Evolutionary conservation across 2,329 filamentous ascomycete genomes (phyloP).

Genomic region (Tolypocladium album): DNA sequence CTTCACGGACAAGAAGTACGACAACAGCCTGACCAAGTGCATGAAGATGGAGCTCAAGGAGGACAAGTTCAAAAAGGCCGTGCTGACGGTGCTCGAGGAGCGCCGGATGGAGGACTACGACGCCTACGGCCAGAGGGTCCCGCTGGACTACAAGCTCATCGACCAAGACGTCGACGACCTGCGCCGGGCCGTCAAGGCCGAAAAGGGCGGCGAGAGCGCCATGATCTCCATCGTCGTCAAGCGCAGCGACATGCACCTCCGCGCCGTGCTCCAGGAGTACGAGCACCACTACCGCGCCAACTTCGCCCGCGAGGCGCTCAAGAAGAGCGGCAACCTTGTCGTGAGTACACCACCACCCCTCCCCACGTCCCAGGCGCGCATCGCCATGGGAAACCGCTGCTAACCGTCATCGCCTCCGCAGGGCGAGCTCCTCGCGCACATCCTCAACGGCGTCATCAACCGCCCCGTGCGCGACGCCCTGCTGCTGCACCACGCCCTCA

Average conservation of each 20-base stretch:
- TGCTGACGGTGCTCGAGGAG: slow-evolving; percentile 75
- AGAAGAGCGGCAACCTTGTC: slow-evolving; percentile 84
- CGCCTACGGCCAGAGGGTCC: slow-evolving; percentile 45
- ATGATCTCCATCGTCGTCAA: slow-evolving; percentile 80
- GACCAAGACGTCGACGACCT: slow-evolving; percentile 64
- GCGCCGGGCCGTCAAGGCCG: slow-evolving; percentile 54
- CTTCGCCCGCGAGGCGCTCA: slow-evolving; percentile 78
- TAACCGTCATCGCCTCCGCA: slow-evolving; percentile 22
- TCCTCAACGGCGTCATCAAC: slow-evolving; percentile 95
- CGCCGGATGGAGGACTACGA: slow-evolving; percentile 73
- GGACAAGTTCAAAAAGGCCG: slow-evolving; percentile 88
- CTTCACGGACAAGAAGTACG: slow-evolving; percentile 88
- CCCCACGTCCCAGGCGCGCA: background rate
- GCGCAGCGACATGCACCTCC: slow-evolving; percentile 70
- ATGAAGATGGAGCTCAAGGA: slow-evolving; percentile 90
- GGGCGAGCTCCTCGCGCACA: slow-evolving; percentile 90
- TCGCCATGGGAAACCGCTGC: background rate
- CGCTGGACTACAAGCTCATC: slow-evolving; percentile 48
- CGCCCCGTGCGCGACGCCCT: slow-evolving; percentile 86
- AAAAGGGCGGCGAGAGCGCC: slow-evolving; percentile 74
- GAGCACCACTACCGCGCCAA: slow-evolving; percentile 64
- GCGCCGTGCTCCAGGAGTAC: slow-evolving; percentile 70
- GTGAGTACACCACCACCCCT: slow-evolving; percentile 35
- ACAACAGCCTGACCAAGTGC: slow-evolving; percentile 67
- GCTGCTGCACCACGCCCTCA: slow-evolving; percentile 82